Evolutionary conservation across 495 filamentous ascomycete genomes (phyloP).

Genomic region (Pyronema domesticum): DNA sequence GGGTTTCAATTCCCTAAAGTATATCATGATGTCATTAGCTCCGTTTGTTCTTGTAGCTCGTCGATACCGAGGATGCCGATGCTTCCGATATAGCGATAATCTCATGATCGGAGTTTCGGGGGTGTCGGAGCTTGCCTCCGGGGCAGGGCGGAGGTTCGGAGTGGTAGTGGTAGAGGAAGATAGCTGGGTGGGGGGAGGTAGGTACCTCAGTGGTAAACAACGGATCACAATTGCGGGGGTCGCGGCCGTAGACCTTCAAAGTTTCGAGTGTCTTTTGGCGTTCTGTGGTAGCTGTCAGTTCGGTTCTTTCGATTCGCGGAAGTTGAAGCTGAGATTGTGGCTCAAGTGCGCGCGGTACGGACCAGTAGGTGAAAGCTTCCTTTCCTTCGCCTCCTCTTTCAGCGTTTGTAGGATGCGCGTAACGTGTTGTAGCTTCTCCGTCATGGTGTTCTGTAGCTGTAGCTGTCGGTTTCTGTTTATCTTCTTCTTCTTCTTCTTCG

Average conservation of each 20-base stretch:
- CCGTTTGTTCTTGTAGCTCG: too few species aligned
- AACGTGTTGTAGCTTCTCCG: neutral
- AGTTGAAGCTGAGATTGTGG: neutral
- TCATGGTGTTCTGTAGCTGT: neutral
- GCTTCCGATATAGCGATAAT: neutral
- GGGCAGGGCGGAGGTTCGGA: neutral
- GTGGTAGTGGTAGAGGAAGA: neutral
- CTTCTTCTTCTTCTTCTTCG: too few species aligned
- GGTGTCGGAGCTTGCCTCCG: neutral
- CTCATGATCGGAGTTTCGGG: too few species aligned
- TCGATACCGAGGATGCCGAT: neutral
- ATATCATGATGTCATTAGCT: too few species aligned
- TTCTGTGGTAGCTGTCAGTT: conserved; percentile 30
- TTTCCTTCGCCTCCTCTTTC: neutral
- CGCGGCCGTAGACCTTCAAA: conserved; percentile 62
- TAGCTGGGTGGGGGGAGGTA: neutral
- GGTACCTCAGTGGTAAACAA: conserved; percentile 62
- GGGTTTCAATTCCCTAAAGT: conserved; percentile 52
- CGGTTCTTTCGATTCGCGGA: neutral
- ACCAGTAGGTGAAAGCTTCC: neutral
- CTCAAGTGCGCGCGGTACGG: neutral
- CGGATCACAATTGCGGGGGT: conserved; percentile 49
- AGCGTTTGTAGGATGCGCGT: neutral
- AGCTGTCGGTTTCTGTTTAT: too few species aligned
- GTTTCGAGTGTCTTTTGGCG: conserved; percentile 45